Evolutionary conservation across 208 protist genomes (phyloP).

Genomic region (Angomonas deanei): DNA sequence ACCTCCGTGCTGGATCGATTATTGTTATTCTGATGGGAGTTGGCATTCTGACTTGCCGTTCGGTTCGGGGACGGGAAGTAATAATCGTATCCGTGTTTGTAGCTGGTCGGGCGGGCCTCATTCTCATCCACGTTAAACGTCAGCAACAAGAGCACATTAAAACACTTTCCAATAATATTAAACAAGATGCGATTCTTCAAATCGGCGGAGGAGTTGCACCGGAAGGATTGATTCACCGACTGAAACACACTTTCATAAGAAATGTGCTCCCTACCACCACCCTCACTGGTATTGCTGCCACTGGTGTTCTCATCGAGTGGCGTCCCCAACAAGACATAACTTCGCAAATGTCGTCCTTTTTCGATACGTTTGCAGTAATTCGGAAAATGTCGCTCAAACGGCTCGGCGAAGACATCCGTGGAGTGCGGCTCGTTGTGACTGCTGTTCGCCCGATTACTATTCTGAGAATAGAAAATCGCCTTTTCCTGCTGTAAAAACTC

Average conservation of each 20-base stretch:
- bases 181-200: slow-evolving; percentile 18
- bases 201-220: neutral
- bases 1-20: too few species aligned
- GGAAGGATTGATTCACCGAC: neutral
- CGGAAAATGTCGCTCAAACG: neutral
- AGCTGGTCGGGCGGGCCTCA: slow-evolving; percentile 6
- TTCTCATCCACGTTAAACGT: slow-evolving; percentile 32
- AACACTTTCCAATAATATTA: slow-evolving; percentile 35
- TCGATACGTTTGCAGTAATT: neutral
- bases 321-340: neutral
- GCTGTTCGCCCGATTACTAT: too few species aligned
- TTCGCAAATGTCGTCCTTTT: neutral
- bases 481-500: slow-evolving; percentile 10
- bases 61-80: neutral
- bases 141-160: slow-evolving; percentile 27
- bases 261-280: neutral
- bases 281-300: neutral
- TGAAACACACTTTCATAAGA: neutral
- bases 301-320: neutral
- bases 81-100: slow-evolving; percentile 1
- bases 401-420: neutral
- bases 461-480: neutral
- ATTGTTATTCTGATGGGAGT: neutral
- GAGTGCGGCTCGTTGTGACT: too few species aligned
- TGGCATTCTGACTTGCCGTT: neutral